A percentile compares a stretch with the other conserved stretches of the same genome.
Evolutionary conservation across 805 yeast genomes (phyloP).

Genomic region (Yueomyces sinensis): DNA sequence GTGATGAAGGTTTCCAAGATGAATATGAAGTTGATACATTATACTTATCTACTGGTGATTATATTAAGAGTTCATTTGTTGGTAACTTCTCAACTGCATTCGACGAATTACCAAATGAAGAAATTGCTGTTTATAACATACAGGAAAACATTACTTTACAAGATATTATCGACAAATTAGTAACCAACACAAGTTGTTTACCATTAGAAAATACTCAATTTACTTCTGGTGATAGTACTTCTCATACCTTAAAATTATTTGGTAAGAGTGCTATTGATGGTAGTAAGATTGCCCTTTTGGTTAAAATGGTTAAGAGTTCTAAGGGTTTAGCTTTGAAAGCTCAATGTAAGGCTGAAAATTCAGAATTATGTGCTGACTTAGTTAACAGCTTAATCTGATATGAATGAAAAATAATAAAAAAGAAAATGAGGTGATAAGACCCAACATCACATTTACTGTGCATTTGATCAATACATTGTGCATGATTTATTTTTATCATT

Average conservation of each 20-base stretch:
- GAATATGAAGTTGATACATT: conserved; percentile 84
- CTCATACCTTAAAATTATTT: conserved; percentile 64
- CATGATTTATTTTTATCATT: too few species aligned
- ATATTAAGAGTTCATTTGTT: conserved; percentile 59
- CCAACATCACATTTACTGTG: too few species aligned
- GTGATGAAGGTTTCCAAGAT: conserved; percentile 80
- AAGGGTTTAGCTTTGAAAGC: conserved; percentile 41
- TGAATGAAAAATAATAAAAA: too few species aligned
- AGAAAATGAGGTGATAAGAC: too few species aligned
- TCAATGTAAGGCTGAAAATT: conserved; percentile 44
- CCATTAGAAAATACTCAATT: conserved; percentile 63
- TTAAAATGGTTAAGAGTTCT: conserved; percentile 39
- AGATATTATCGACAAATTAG: conserved; percentile 45
- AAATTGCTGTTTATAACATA: conserved; percentile 54
- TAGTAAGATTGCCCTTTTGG: conserved; percentile 35
- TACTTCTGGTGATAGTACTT: conserved; percentile 41
- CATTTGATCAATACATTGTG: too few species aligned
- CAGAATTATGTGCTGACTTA: conserved; percentile 17
- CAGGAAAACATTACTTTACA: conserved; percentile 33
- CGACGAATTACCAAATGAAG: conserved; percentile 58
- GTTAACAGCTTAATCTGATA: conserved; percentile 18
- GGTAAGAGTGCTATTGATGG: conserved; percentile 48
- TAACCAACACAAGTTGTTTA: conserved; percentile 42
- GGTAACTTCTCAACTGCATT: conserved; percentile 63
- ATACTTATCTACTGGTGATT: conserved; percentile 64